Base-by-base conservation (phyloP, 352 stramenopile species). In the Phytophthora sp. region DNA sequence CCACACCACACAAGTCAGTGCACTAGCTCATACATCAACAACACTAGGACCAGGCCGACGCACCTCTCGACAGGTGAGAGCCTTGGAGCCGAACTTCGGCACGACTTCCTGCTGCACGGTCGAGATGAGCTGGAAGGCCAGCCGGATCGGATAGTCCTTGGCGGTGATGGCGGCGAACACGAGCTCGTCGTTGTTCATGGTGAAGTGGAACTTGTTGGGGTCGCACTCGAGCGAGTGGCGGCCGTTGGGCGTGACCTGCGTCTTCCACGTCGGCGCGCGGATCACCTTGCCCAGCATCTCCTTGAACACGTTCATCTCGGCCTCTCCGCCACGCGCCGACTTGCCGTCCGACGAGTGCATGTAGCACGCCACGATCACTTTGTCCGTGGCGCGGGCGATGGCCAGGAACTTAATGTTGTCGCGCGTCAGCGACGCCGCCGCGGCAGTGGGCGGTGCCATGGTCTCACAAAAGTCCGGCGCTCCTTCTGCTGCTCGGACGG, bases 121-220 rank as follows among this genome's bases (percentile, higher is more conserved):
- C 15, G 79, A 70, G 61, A 94, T 93, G 71, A 94, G 82, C 63
- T 94, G 84, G 54, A 94, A 94, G 28, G 86, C 84, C 24, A 94
- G 54, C 11, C 86, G 82, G 43, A 94, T 91, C 38, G 86, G 86
- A 51, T 94, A 94, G 50, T 92, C 82, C 53, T 91, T 89, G 58
- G 77, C 67, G 5, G 83, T 93, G 63, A 94, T 92, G 39, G 77
- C 82, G 11, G 79, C 80, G 44, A 94, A 93, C 62, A 94, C 84
- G 32, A 94, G 79, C 65, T 95, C 83, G 57, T 94, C 83, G 62
- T 93, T 93, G 80, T 93, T 83, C 85, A 95, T 93, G 12, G 82
- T 94, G 60, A 94, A 94, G 64, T 95, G 84, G 63, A 94, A 94
- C 72, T 95, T 95, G 72, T 94, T 94, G 11, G 82, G 83, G 53